These are phyloP conservation scores for Epichloe hybrida DNA, from an alignment of 2,329 filamentous ascomycete genomes.

Conservation along the genomic window DNA sequence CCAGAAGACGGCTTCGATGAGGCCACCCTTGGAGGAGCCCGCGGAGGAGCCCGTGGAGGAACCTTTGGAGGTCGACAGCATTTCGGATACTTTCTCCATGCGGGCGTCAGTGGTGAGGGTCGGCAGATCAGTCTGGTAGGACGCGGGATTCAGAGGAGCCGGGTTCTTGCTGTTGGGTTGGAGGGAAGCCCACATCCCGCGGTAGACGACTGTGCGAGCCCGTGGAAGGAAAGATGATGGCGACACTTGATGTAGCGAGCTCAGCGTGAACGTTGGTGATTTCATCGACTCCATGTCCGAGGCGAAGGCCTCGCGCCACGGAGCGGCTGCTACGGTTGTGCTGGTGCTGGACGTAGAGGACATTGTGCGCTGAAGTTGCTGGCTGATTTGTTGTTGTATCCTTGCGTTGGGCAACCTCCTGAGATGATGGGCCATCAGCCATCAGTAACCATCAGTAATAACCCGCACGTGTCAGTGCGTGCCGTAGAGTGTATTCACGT, in stretches of 20 bases:
- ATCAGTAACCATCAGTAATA: background rate
- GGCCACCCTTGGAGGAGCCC: conserved; percentile 45
- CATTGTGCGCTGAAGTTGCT: conserved; percentile 18
- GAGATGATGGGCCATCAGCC: background rate
- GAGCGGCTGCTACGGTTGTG: conserved; percentile 23
- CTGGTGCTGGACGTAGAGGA: conserved; percentile 5
- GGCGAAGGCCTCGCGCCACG: conserved; percentile 40
- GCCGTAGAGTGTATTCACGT: background rate
- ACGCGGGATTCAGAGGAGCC: conserved; percentile 53
- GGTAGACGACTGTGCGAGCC: conserved; percentile 69
- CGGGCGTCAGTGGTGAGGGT: conserved; percentile 79
- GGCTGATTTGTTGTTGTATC: conserved; percentile 1
- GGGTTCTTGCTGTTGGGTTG: conserved; percentile 60
- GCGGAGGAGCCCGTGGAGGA: background rate
- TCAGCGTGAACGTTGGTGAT: conserved; percentile 35
- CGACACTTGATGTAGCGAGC: conserved; percentile 31
- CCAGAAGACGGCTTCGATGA: conserved; percentile 81
- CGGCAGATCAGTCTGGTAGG: conserved; percentile 63
- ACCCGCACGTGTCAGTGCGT: background rate
- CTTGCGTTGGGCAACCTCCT: background rate
- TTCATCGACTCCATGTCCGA: conserved; percentile 35
- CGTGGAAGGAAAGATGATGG: conserved; percentile 31
- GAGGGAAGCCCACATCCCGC: conserved; percentile 70
- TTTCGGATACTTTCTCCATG: conserved; percentile 69
- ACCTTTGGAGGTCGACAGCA: conserved; percentile 33